phyloP scores from a whole-genome alignment of 257 asterid species.

The Sherardia arvensis region DNA sequence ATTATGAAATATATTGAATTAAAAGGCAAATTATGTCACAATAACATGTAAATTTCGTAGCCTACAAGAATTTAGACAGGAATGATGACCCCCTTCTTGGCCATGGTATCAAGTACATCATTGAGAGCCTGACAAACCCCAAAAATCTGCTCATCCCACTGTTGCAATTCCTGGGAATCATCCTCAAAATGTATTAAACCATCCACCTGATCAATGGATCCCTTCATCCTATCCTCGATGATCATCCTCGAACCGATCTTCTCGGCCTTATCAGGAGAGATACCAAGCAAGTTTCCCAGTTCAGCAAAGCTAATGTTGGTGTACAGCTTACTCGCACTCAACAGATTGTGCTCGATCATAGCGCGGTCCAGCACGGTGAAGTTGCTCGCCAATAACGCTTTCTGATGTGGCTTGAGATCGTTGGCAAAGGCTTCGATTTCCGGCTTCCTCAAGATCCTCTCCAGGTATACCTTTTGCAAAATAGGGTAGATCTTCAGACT shows the following conservation, averaged over 20 bases:
- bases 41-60: not conserved
- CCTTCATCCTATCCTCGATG: slow-evolving; percentile 90
- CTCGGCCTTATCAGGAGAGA: slow-evolving; percentile 94
- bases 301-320: slow-evolving; percentile 93
- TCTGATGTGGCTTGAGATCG: slow-evolving; percentile 95
- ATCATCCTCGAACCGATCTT: slow-evolving; percentile 97
- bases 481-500: slow-evolving; percentile 85
- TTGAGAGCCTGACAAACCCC: slow-evolving; percentile 92
- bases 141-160: slow-evolving; percentile 96
- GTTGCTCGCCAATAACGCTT: slow-evolving; percentile 82
- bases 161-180: slow-evolving; percentile 86
- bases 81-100: slow-evolving; percentile 76
- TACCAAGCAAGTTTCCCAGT: slow-evolving; percentile 87
- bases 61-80: slow-evolving; percentile 39
- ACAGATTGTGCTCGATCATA: slow-evolving; percentile 96
- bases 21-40: too few relatives aligned
- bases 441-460: slow-evolving; percentile 88
- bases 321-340: slow-evolving; percentile 94
- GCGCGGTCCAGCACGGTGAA: slow-evolving; percentile 96
- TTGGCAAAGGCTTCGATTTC: slow-evolving; percentile 96
- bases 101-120: slow-evolving; percentile 90
- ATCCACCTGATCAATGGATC: slow-evolving; percentile 97
- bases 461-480: slow-evolving; percentile 96
- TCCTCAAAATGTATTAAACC: slow-evolving; percentile 94
- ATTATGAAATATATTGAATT: too few relatives aligned